Base-by-base conservation (phyloP, 352 stramenopile genomes). In the Globisporangium spinosum region DNA sequence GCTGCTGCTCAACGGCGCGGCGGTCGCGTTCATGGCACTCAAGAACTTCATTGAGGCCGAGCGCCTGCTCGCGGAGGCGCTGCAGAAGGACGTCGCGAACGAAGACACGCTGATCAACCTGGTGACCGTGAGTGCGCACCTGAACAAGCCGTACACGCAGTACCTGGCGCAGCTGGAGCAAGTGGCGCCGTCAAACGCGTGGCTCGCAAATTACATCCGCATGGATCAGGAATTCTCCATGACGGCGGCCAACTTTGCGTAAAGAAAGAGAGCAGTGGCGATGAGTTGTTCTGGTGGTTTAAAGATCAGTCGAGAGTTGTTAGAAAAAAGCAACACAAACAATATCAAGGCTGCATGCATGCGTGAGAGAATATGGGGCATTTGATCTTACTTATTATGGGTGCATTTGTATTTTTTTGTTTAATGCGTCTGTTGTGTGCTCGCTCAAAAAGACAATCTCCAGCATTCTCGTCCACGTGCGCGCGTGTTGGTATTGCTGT, bases 101-200 rank as follows among this genome's bases (percentile, higher is more conserved):
- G 81, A 96, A 38, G 95, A 99, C 73, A 98, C 94, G 64, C 82
- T 98, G 27, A 81, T 98, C 53, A 99, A 99, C 76, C 74, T 98
- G 56, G 93, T 98, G 70, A 89, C 91, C 1, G 93, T 91, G 32
- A 94, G 76, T 62, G 79, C 95, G 56, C 92, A 98, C 68, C 66
- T 98, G 76, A 87, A 90, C 71, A 98, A 97, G 68, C 80, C 83
- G 22, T 80, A 75, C 35, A 67, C 89, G 69, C 80, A 92, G 75
- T 97, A 90, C 68, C 70, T 94, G 29, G 75, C 78, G 58, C 87
- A 95, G 77, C 77, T 97, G 43, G 82, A 93, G 71, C 83, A 93
- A 58, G 77, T 94, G 27, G 84, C 84, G 23, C 87, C 87, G 0
- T 29, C 73, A 20, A 93, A 89, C 75, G 66, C 81, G 56, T 94